Conservation (phyloP, 805 yeast genomes). For the Jamesozyma lodderae region DNA sequence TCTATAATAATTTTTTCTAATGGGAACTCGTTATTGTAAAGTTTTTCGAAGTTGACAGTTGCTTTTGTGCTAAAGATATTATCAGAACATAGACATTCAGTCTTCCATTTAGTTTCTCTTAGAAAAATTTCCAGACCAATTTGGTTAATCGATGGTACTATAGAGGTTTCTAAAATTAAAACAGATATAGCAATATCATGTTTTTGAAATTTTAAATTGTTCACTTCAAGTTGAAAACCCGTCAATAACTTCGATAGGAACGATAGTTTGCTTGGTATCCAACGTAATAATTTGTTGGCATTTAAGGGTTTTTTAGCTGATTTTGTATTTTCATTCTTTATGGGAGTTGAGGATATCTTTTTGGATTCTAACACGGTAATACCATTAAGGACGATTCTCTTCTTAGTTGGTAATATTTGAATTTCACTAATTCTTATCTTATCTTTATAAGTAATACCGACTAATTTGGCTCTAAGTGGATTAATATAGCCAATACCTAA, state of each 20-base stretch:
- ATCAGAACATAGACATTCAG: constrained; percentile 5
- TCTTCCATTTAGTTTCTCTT: constrained; percentile 8
- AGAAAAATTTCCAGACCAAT: constrained; percentile 5
- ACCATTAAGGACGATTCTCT: constrained; percentile 10
- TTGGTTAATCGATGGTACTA: not conserved
- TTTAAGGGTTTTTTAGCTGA: not conserved
- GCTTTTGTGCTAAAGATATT: constrained; percentile 1
- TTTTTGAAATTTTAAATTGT: constrained; percentile 2
- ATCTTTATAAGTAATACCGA: constrained; percentile 9
- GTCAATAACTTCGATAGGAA: constrained; percentile 3
- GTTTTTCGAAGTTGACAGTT: constrained; percentile 1
- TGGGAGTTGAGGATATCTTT: not conserved
- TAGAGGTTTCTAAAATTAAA: constrained; percentile 1
- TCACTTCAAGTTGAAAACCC: constrained; percentile 7
- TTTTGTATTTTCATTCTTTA: not conserved
- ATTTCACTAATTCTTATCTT: constrained; percentile 10
- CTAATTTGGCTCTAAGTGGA: constrained; percentile 15
- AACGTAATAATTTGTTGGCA: not conserved
- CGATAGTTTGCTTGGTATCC: constrained; percentile 1
- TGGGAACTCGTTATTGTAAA: constrained; percentile 2
- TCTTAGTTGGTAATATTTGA: constrained; percentile 15
- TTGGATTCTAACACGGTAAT: not conserved
- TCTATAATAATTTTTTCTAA: constrained; percentile 12
- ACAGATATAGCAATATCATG: constrained; percentile 1
- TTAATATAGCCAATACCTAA: constrained; percentile 14